Percentiles rank a stretch among this genome's conserved stretches.
Conservation (phyloP, 805 yeast species). For the Saturnispora sekii region DNA sequence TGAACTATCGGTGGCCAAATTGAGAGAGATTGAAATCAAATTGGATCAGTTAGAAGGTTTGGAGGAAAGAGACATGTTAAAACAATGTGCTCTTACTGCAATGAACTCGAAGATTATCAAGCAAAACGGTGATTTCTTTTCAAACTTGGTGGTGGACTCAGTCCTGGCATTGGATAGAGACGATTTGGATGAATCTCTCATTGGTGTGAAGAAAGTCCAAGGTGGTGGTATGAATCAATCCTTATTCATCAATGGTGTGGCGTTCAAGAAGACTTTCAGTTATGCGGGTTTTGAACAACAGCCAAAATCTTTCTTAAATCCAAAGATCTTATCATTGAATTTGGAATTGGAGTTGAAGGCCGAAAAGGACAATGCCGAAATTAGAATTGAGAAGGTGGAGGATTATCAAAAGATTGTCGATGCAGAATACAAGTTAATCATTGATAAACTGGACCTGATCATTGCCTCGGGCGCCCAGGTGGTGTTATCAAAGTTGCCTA, state of each 20-base stretch:
- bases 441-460: slow-evolving; percentile 76
- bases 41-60: slow-evolving; percentile 37
- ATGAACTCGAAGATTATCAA: slow-evolving; percentile 93
- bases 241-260: slow-evolving; percentile 83
- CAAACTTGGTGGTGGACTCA: slow-evolving; percentile 95
- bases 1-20: slow-evolving; percentile 59
- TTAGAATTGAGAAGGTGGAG: slow-evolving; percentile 83
- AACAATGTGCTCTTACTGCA: slow-evolving; percentile 92
- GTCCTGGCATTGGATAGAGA: slow-evolving; percentile 77
- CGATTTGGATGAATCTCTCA: slow-evolving; percentile 78
- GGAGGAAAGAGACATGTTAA: slow-evolving; percentile 66
- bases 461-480: slow-evolving; percentile 83
- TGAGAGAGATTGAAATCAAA: slow-evolving; percentile 67
- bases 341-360: slow-evolving; percentile 96
- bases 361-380: slow-evolving; percentile 98
- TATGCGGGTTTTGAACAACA: slow-evolving; percentile 99
- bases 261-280: slow-evolving; percentile 92
- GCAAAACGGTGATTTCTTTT: slow-evolving; percentile 79
- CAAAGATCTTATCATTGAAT: slow-evolving; percentile 76
- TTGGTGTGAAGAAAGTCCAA: slow-evolving; percentile 89
- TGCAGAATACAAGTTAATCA: slow-evolving; percentile 97
- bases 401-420: slow-evolving; percentile 96
- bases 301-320: slow-evolving; percentile 74
- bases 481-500: slow-evolving; percentile 88
- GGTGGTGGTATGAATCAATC: slow-evolving; percentile 98